phyloP scores from a whole-genome alignment of 1,284 basidiomycete species.

The Ceraceosorus bombacis region DNA sequence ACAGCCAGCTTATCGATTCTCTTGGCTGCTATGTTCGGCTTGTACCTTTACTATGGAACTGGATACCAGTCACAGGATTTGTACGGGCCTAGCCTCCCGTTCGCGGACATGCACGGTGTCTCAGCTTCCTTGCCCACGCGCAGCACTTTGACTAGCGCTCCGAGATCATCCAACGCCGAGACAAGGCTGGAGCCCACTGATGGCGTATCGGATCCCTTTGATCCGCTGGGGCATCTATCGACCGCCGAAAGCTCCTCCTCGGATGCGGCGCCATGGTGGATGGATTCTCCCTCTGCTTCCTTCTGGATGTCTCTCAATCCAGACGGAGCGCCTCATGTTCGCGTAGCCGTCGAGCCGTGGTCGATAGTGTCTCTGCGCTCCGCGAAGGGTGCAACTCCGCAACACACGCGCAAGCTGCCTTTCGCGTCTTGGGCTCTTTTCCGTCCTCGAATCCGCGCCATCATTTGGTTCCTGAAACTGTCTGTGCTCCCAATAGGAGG shows the following conservation, averaged over 20 bases:
- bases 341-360: slow-evolving; percentile 71
- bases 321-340: slow-evolving; percentile 61
- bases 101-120: background rate
- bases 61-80: slow-evolving; percentile 20
- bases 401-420: slow-evolving; percentile 17
- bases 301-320: slow-evolving; percentile 79
- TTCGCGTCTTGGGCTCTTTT: slow-evolving; percentile 40
- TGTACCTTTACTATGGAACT: slow-evolving; percentile 42
- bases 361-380: slow-evolving; percentile 62
- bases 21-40: slow-evolving; percentile 29
- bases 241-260: background rate
- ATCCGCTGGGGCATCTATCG: slow-evolving; percentile 29
- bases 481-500: slow-evolving; percentile 74
- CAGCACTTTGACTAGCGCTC: background rate
- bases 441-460: slow-evolving; percentile 50
- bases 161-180: too few relatives aligned
- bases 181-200: too few relatives aligned
- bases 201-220: slow-evolving; percentile 16
- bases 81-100: slow-evolving; percentile 4
- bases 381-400: slow-evolving; percentile 27
- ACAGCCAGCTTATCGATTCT: slow-evolving; percentile 66
- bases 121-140: background rate
- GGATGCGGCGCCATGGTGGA: slow-evolving; percentile 32
- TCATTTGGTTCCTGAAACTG: slow-evolving; percentile 70
- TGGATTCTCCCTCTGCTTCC: slow-evolving; percentile 41